Percentiles rank a stretch among this genome's conserved stretches.
Evolutionary conservation across 2,329 filamentous ascomycete species (phyloP).

Genomic region (Phialocephala sp.): DNA sequence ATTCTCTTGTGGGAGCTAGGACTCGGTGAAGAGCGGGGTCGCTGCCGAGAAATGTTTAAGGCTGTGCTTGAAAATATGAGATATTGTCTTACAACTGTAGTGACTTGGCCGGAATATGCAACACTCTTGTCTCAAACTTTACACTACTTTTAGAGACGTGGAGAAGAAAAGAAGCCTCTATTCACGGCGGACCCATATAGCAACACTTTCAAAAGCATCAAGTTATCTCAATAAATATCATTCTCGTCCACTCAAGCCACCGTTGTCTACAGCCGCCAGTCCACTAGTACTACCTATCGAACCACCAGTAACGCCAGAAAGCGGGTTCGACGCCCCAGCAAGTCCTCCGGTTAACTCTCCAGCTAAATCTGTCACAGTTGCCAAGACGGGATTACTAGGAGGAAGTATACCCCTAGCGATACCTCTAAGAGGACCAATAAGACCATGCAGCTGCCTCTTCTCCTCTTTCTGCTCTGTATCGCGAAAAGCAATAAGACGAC

Average conservation of each 20-base stretch:
- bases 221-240: no score
- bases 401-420: not conserved
- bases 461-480: not conserved
- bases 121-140: no score
- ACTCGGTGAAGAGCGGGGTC: no score
- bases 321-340: not conserved
- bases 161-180: no score
- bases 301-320: not conserved
- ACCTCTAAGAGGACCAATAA: not conserved
- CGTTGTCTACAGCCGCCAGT: not conserved
- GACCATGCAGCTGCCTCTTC: not conserved
- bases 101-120: no score
- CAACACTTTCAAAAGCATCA: no score
- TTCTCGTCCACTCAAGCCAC: not conserved
- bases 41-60: no score
- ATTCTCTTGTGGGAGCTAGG: no score
- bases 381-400: not conserved
- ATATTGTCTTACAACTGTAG: no score
- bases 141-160: no score
- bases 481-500: not conserved
- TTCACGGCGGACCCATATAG: no score
- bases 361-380: not conserved
- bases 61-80: no score
- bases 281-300: not conserved
- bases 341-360: not conserved